A percentile compares a stretch with the other conserved stretches of the same genome.
These are phyloP conservation scores for Marasmius sp. DNA, from an alignment of 1,284 basidiomycete species.

Conservation along the genomic window DNA sequence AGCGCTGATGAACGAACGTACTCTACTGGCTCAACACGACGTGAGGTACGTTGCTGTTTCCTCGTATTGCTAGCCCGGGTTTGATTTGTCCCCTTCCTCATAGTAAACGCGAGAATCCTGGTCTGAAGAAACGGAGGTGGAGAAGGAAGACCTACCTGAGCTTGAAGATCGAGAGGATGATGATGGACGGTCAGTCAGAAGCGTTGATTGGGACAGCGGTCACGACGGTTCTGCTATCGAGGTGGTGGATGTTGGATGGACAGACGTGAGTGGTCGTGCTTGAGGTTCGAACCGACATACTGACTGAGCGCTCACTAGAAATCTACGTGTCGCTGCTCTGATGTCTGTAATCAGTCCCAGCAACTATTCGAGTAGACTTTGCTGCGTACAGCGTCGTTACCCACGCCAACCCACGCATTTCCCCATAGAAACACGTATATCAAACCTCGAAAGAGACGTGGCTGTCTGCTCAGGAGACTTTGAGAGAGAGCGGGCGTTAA, in stretches of 20 bases:
- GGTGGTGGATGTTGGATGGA: constrained; percentile 59
- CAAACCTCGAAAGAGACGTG: constrained; percentile 38
- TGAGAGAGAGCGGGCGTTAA: too few relatives aligned
- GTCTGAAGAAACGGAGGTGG: constrained; percentile 36
- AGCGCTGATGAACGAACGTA: constrained; percentile 66
- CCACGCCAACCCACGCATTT: constrained; percentile 22
- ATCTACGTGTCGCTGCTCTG: constrained; percentile 42
- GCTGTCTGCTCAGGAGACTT: too few relatives aligned
- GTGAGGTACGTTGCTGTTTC: constrained; percentile 16
- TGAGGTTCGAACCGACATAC: constrained; percentile 25
- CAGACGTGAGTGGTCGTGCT: constrained; percentile 46
- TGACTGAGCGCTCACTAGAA: constrained; percentile 39
- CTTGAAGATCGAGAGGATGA: constrained; percentile 30
- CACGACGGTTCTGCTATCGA: constrained; percentile 77
- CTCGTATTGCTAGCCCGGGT: constrained; percentile 7
- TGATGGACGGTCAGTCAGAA: constrained; percentile 61
- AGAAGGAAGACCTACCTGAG: constrained; percentile 23
- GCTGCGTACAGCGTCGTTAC: constrained; percentile 55
- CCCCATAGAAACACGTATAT: constrained; percentile 24
- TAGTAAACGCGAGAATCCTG: constrained; percentile 79
- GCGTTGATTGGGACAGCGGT: constrained; percentile 70
- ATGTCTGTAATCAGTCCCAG: constrained; percentile 61
- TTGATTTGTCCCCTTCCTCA: constrained; percentile 3
- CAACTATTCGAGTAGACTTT: constrained; percentile 64
- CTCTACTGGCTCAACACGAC: constrained; percentile 67